Conservation (phyloP, 257 asterid species). For the Solanum chaucha region DNA sequence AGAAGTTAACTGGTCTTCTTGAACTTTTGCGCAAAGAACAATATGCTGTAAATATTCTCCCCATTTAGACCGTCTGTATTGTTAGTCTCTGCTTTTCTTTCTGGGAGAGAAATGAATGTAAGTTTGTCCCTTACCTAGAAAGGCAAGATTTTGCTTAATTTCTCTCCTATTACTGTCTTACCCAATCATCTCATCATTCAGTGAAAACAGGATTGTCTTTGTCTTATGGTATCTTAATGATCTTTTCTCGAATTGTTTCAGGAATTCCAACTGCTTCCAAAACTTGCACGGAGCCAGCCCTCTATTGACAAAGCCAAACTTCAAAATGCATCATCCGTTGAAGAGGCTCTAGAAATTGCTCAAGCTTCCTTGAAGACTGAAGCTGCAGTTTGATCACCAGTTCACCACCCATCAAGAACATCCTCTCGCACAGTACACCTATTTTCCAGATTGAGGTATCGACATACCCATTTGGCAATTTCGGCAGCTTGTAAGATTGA, state of each 20-base stretch:
- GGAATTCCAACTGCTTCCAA: constrained; percentile 88
- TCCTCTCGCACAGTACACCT: neutral
- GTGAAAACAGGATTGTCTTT: neutral
- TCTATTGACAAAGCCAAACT: constrained; percentile 56
- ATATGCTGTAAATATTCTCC: neutral
- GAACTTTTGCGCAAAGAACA: neutral
- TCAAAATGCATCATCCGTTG: constrained; percentile 72
- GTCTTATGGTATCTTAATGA: neutral
- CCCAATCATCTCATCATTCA: neutral
- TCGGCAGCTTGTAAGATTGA: neutral
- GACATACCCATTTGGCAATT: neutral
- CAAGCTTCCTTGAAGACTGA: constrained; percentile 38
- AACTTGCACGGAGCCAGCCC: constrained; percentile 81
- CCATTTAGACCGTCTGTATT: neutral
- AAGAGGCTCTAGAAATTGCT: constrained; percentile 75
- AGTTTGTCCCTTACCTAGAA: neutral
- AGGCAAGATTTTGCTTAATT: neutral
- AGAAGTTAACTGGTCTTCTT: neutral
- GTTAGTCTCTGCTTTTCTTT: neutral
- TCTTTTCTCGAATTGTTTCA: neutral
- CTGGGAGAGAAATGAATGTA: neutral
- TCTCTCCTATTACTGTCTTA: neutral
- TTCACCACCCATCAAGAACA: neutral
- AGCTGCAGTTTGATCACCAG: constrained; percentile 21
- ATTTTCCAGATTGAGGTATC: neutral